Base-by-base conservation (phyloP, 257 asterid species). In the Solanum chaucha region DNA sequence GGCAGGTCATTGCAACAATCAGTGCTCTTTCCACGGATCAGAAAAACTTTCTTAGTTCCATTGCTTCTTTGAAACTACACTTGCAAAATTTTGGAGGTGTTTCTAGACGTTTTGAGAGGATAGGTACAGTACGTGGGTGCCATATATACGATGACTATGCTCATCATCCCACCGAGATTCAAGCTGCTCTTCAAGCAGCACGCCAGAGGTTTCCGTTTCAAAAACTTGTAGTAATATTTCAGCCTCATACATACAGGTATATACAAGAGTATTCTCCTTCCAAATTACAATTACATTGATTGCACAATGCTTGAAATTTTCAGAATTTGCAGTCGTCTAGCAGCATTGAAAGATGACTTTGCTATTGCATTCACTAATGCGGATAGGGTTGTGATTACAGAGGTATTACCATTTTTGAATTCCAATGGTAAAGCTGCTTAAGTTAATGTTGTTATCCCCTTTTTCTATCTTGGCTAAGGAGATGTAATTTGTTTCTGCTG, bases 181-280 rank as follows among this genome's bases (percentile, higher is more conserved):
- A 22, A n/a, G 89, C 88, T 12, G 82, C 87, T 87, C 72, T 90
- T 87, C 90, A 90, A 89, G 90, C 93, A 64, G 88, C 91, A 84
- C 85, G 88, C 68, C 90, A 84, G 65, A 90, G 84, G 82, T 88
- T 90, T 46, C 92, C 93, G 55, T 74, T n/a, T 10, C 85, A 90
- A 65, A 86, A 89, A 68, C 85, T 90, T 84, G 61, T 90, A 87
- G 90, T 86, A 34, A 87, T 91, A 86, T 90, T 90, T 85, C 92
- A 91, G 87, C 91, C 93, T 82, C 90, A 89, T 78, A 89, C 92
- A 40, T 90, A 88, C 90, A 90, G 93, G 91, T 90, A 12, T 72
- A 20, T 40, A 32, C 72, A 78, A 34, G 9, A 38, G 48, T 13
- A n/a, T 85, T 28, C 30, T 32, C 85, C 83, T 30, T 71, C 24